A percentile compares a stretch with the other conserved stretches of the same genome.
Evolutionary conservation across 1,139 yeast species (phyloP).

Genomic region (Pichia sp.): DNA sequence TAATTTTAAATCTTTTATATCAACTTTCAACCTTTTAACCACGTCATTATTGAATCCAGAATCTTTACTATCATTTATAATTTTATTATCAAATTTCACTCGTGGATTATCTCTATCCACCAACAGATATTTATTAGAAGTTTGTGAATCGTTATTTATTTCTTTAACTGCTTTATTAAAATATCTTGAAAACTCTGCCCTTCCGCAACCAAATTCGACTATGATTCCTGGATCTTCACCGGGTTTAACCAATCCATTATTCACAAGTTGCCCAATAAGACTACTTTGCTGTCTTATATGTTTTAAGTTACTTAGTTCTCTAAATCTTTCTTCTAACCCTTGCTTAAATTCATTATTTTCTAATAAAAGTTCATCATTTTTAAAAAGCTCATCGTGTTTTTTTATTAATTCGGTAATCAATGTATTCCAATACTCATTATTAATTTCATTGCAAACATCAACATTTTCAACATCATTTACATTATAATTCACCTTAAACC

Average conservation of each 20-base stretch:
- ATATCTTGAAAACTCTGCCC: slow-evolving; percentile 74
- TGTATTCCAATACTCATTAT: slow-evolving; percentile 25
- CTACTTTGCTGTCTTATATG: slow-evolving; percentile 84
- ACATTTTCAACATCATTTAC: slow-evolving; percentile 13
- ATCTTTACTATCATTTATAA: slow-evolving; percentile 32
- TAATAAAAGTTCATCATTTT: slow-evolving; percentile 12
- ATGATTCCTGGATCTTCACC: slow-evolving; percentile 31
- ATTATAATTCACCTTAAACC: slow-evolving; percentile 22
- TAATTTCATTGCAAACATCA: slow-evolving; percentile 11
- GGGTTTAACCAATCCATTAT: slow-evolving; percentile 35
- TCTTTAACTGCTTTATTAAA: slow-evolving; percentile 40
- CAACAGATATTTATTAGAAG: slow-evolving; percentile 39
- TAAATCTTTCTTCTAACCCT: slow-evolving; percentile 36
- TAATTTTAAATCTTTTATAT: slow-evolving; percentile 67
- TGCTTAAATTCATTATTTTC: slow-evolving; percentile 19
- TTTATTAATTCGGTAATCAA: slow-evolving; percentile 22
- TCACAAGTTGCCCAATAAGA: slow-evolving; percentile 60
- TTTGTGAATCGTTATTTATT: slow-evolving; percentile 26
- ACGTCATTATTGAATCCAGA: slow-evolving; percentile 37
- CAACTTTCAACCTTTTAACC: slow-evolving; percentile 56
- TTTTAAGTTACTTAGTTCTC: slow-evolving; percentile 51
- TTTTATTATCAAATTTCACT: slow-evolving; percentile 70
- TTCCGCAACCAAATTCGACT: slow-evolving; percentile 86
- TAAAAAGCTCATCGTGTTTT: slow-evolving; percentile 23
- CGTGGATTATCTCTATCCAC: slow-evolving; percentile 76